Base-by-base conservation (phyloP, 768 basidiomycete genomes). In the Mycena floridula region DNA sequence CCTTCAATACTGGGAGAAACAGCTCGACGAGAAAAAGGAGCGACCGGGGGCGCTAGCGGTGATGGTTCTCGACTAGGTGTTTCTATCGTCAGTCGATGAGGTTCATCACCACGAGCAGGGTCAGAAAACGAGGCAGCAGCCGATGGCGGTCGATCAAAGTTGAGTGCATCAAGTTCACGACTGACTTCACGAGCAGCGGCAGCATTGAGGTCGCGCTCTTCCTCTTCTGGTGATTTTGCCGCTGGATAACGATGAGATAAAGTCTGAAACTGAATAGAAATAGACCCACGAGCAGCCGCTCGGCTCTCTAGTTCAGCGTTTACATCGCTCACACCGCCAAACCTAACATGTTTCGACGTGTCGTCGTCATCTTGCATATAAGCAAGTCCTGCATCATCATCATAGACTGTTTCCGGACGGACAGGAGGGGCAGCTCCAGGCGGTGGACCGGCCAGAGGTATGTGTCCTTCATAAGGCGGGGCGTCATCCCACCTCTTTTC, bases 111-210 rank as follows among this genome's bases (percentile, higher is more conserved):
- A 7, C 13, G 32, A 4, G 20, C n/a, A 15, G 23, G 27, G 11
- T 25, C 18, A 24, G 32, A 30, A 42, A 25, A 42, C n/a, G 41
- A 21, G 2, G 15, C 24, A 23, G 16, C 35, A 46, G 49, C 44
- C 47, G 16, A 45, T 22, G 43, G 24, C 5, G 59, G 60, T 13
- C 62, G 59, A 27, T 52, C 60, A 28, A 61, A 55, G 45, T 66
- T 69, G 15, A 86, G 60, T 16, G 77, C 68, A 45, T 84, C 80
- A 40, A 86, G 53, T 54, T 85, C 86, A 11, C 76, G 72, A 11
- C 74, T 74, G 1, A 89, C 70, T 57, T 84, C 84, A 15, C 78
- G 72, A 4, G 83, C 83, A 22, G 81, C 84, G 15, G 84, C 85
- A 1, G 76, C 78, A 51, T 82, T 77, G 23, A 76, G 68, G n/a